phyloP scores from a whole-genome alignment of 306 rosid species.

The Arachis hypogaea region DNA sequence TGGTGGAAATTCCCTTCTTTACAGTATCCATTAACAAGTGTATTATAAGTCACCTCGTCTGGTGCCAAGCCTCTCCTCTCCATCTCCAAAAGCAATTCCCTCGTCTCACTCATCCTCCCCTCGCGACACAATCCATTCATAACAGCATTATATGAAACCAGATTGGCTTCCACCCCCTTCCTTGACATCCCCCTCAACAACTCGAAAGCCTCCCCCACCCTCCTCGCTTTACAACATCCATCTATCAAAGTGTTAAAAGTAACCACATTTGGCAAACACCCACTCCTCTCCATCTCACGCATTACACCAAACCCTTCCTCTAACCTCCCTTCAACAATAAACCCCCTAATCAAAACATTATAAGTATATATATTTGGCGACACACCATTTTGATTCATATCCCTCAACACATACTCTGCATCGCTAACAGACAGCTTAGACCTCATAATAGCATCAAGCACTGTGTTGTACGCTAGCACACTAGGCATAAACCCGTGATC shows the following conservation, averaged over 20 bases:
- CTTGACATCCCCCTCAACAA: conserved; percentile 57
- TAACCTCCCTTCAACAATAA: conserved; percentile 52
- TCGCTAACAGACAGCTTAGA: conserved; percentile 42
- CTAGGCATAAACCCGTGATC: conserved; percentile 66
- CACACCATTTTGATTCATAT: conserved; percentile 61
- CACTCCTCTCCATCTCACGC: conserved; percentile 69
- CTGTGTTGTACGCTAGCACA: conserved; percentile 68
- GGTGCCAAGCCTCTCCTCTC: conserved; percentile 55
- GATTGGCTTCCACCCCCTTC: conserved; percentile 68
- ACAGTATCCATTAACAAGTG: conserved; percentile 78
- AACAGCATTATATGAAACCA: conserved; percentile 77
- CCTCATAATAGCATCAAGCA: conserved; percentile 60
- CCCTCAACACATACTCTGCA: conserved; percentile 55
- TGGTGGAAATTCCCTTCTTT: conserved; percentile 84
- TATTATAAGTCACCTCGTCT: conserved; percentile 78
- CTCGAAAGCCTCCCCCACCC: conserved; percentile 56
- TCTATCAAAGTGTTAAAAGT: conserved; percentile 75
- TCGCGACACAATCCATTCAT: conserved; percentile 74
- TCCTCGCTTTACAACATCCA: conserved; percentile 60
- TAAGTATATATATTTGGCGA: conserved; percentile 79
- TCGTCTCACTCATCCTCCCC: conserved; percentile 64
- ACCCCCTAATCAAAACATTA: conserved; percentile 80
- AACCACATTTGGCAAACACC: conserved; percentile 74
- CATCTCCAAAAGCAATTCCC: conserved; percentile 66
- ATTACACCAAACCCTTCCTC: conserved; percentile 55